These are phyloP conservation scores for Rhodofomes roseus DNA, from an alignment of 1,284 basidiomycete species.

Conservation along the genomic window DNA sequence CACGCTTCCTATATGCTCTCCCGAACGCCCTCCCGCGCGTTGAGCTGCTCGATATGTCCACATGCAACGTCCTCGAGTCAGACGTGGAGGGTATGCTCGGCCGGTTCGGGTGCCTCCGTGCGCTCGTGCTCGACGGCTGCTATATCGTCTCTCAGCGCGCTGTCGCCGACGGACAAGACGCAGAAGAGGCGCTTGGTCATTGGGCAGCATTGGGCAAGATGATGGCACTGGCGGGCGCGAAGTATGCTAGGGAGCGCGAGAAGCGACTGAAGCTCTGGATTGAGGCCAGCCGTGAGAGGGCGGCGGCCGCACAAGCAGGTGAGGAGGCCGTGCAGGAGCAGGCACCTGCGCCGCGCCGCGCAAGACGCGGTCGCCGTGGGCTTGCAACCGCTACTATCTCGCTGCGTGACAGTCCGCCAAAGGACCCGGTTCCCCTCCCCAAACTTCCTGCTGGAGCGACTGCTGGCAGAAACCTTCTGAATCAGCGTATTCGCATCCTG, in stretches of 20 bases:
- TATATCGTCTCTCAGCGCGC: constrained; percentile 34
- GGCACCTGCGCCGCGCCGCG: constrained; percentile 10
- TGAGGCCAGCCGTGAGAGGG: constrained; percentile 26
- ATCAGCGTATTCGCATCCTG: constrained; percentile 38
- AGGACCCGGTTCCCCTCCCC: constrained; percentile 5
- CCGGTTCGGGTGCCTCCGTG: constrained; percentile 39
- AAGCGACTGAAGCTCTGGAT: constrained; percentile 51
- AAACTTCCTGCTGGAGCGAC: constrained; percentile 1
- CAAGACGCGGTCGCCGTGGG: constrained; percentile 44
- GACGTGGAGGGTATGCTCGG: constrained; percentile 50
- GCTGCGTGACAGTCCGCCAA: constrained; percentile 33
- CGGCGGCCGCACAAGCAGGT: not conserved
- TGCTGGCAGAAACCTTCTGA: constrained; percentile 1
- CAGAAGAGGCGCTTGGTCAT: constrained; percentile 34
- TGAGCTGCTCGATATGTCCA: constrained; percentile 58
- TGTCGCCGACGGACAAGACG: constrained; percentile 24
- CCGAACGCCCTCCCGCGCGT: constrained; percentile 36
- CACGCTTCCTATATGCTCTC: constrained; percentile 35
- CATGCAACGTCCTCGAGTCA: constrained; percentile 42
- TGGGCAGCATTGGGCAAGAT: constrained; percentile 55
- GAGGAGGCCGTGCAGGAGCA: constrained; percentile 3
- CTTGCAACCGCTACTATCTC: constrained; percentile 55
- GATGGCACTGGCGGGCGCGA: constrained; percentile 51
- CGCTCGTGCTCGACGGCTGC: constrained; percentile 56
- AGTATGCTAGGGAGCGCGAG: constrained; percentile 53